phyloP scores from a whole-genome alignment of 192 early-diverging fungal species.

The Backusella liffmaniae region DNA sequence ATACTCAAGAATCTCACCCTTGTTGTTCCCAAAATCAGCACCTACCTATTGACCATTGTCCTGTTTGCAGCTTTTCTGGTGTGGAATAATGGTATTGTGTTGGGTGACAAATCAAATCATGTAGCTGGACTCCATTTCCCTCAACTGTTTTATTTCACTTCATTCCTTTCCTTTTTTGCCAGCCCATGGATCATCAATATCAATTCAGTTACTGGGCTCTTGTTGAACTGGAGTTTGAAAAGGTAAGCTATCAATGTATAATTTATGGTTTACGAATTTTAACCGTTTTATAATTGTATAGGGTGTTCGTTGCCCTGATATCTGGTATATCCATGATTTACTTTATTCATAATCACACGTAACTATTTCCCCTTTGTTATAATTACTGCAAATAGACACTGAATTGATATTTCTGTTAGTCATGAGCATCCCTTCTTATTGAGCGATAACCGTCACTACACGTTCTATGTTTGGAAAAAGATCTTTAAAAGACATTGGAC shows the following conservation, averaged over 20 bases:
- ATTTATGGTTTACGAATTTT: neutral
- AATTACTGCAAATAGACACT: neutral
- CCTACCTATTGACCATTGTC: slow-evolving; percentile 48
- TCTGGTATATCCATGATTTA: slow-evolving; percentile 31
- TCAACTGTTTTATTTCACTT: slow-evolving; percentile 84
- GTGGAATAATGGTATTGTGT: slow-evolving; percentile 82
- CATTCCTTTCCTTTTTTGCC: slow-evolving; percentile 53
- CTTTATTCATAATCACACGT: slow-evolving; percentile 55
- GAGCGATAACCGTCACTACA: slow-evolving; percentile 93
- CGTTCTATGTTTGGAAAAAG: slow-evolving; percentile 93
- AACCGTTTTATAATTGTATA: neutral
- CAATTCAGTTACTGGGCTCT: neutral
- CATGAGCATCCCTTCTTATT: slow-evolving; percentile 92
- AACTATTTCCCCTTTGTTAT: slow-evolving; percentile 10
- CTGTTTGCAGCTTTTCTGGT: slow-evolving; percentile 68
- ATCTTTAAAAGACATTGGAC: slow-evolving; percentile 58
- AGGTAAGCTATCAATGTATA: neutral
- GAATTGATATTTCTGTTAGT: slow-evolving; percentile 33
- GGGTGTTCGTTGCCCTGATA: neutral
- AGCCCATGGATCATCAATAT: slow-evolving; percentile 41
- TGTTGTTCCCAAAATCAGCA: slow-evolving; percentile 35
- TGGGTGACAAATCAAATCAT: slow-evolving; percentile 89
- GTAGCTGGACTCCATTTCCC: slow-evolving; percentile 73
- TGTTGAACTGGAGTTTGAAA: neutral
- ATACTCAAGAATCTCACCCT: slow-evolving; percentile 14